Base-by-base conservation (phyloP, 495 filamentous ascomycete genomes). In the Trichoderma asperelloides region DNA sequence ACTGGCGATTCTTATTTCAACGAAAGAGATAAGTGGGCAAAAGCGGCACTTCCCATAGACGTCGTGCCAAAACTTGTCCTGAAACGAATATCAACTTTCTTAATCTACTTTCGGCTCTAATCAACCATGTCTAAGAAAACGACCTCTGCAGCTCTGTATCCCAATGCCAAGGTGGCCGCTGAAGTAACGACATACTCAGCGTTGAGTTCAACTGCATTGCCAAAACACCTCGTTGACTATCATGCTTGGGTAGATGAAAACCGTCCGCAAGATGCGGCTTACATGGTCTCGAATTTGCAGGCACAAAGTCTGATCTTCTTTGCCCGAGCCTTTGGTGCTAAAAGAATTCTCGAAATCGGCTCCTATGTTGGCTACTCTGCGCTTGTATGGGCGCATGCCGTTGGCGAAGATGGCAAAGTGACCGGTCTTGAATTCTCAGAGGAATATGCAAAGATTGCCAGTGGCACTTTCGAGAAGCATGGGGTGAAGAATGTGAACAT, bases 341-440 rank as follows among this genome's bases (percentile, higher is more conserved):
- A 77, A 67, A 70, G 75, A 67, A 69, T 78, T 23, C 73, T 78
- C 40, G 77, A 78, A 45, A 75, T 78, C 47, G 77, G 77, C 37
- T 72, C 74, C 25, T 78, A 72, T 47, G 71, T 76, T 63, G 77
- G 75, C 21, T 78, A 72, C 68, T 77, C 75, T 65, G 70, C 75
- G 25, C 71, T 76, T 65, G 68, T 71, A 13, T 78, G 75, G 74
- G 60, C 69, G 8, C 67, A 78, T 28, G 74, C 75, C 15, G 67
- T 76, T 28, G 75, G 77, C 12, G 70, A 72, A 0, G 63, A 72
- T 16, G 77, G 77, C 65, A 76, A 76, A 41, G 77, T 78, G 47
- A 76, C 74, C 2, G 71, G 72, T 21, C 75, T 78, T 12, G 77
- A 77, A 68, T 76, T 71, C 62, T 67, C 64, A 12, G 66, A 69